Evolutionary conservation across 306 rosid genomes (phyloP).

Genomic region (Lotus japonicus): DNA sequence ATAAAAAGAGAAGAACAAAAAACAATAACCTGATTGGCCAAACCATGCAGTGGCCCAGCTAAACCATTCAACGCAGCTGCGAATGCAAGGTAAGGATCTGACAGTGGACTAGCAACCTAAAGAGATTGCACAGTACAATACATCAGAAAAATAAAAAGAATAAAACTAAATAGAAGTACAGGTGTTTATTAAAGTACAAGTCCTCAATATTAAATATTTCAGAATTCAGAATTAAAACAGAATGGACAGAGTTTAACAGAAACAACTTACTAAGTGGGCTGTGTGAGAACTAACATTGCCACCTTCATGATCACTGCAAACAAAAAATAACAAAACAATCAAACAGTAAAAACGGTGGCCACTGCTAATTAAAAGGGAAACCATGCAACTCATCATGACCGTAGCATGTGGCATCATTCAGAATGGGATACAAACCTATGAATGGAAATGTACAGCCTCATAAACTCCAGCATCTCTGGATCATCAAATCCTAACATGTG

Average conservation of each 20-base stretch:
- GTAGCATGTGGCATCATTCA: not conserved
- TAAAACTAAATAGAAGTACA: not conserved
- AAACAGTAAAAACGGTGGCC: not conserved
- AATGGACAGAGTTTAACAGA: constrained; percentile 10
- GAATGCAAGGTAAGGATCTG: constrained; percentile 97
- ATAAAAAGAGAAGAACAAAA: not conserved
- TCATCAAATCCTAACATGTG: constrained; percentile 91
- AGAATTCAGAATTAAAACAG: constrained; percentile 10
- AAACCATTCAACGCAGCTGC: constrained; percentile 96
- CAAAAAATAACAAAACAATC: constrained; percentile 13
- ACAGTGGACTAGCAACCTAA: constrained; percentile 91
- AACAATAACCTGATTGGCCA: constrained; percentile 92
- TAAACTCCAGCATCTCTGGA: constrained; percentile 78
- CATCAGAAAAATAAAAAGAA: constrained; percentile 7
- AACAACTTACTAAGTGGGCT: constrained; percentile 74
- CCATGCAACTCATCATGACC: constrained; percentile 1
- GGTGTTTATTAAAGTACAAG: not conserved
- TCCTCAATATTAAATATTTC: not conserved
- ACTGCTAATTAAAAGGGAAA: not conserved
- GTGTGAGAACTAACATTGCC: constrained; percentile 99
- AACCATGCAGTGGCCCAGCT: constrained; percentile 99
- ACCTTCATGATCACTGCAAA: constrained; percentile 96
- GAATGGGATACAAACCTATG: constrained; percentile 63
- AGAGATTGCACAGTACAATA: constrained; percentile 17
- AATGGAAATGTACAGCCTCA: constrained; percentile 95